Base-by-base conservation (phyloP, 2,329 filamentous ascomycete species). In the Periglandula ipomoeae region DNA sequence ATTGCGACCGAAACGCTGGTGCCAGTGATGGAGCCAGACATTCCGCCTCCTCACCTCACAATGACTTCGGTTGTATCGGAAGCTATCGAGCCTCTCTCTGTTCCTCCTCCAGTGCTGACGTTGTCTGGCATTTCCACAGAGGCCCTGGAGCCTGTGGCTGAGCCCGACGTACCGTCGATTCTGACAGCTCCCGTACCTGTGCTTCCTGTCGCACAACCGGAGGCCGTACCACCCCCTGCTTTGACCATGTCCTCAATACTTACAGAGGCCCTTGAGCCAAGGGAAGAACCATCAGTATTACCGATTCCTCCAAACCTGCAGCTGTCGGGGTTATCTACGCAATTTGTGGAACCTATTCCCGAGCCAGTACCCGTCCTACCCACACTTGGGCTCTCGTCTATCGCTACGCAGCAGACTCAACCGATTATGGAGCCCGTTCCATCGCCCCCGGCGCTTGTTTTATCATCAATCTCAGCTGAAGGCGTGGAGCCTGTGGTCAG, bases 381-480 rank as follows among this genome's bases (percentile, higher is more conserved):
- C 8, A 27, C 56, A 1, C 57, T 68, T 30, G 57, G 46, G 43
- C 48, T 67, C 45, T 63, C 65, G 4, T 54, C 59, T 5, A 57
- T 69, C n/a, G 45, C 59, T 13, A 58, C 59, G 1, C 61, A 71
- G 53, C 60, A 70, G 30, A 54, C 51, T 15, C 48, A 50, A 30
- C 56, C 58, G 15, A 30, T 56, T n/a, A 35, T 49, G 37, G 56
- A 59, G 20, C 48, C 55, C 3, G 26, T 50, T 10, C 54, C 58
- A 7, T 22, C 54, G 3, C 58, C 56, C 0, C 63, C 65, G 5
- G 22, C 55, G 8, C 53, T 73, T 20, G 63, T 57, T 0, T 54
- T 73, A 32, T 72, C 71, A 2, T 55, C 60, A 1, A 62, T 72
- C 43, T 48, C 61, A 19, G 53, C 64, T 3, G 58, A 71, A 53